phyloP scores from a whole-genome alignment of 2,329 filamentous ascomycete species.

The Onygenales sp. region DNA sequence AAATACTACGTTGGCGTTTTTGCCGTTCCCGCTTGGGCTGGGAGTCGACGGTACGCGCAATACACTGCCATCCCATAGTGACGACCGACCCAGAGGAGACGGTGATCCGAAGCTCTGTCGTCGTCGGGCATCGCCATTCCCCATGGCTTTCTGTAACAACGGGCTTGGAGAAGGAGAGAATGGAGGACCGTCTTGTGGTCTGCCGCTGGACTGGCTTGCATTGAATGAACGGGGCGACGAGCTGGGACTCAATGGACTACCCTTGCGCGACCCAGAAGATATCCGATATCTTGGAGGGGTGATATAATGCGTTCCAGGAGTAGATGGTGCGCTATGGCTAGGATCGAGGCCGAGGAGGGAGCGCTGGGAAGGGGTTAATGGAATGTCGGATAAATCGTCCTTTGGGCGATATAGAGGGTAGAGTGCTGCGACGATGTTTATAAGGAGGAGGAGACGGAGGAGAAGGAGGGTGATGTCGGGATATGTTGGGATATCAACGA shows the following conservation, averaged over 20 bases:
- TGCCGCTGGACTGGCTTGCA: constrained; percentile 25
- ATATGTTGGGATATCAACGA: constrained; percentile 29
- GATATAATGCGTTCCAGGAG: constrained; percentile 62
- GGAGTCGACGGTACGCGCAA: constrained; percentile 58
- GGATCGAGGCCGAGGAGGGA: constrained; percentile 72
- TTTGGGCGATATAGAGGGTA: constrained; percentile 61
- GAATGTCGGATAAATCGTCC: constrained; percentile 79
- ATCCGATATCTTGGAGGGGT: constrained; percentile 82
- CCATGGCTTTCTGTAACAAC: constrained; percentile 60
- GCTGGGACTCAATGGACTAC: constrained; percentile 29
- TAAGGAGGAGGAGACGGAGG: constrained; percentile 52
- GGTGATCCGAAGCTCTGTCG: constrained; percentile 55
- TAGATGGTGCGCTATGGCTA: constrained; percentile 51
- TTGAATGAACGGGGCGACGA: constrained; percentile 26
- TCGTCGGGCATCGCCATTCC: constrained; percentile 34
- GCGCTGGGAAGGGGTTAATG: constrained; percentile 82
- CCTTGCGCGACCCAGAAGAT: constrained; percentile 50
- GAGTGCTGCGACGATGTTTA: constrained; percentile 64
- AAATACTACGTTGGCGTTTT: constrained; percentile 63
- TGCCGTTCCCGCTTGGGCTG: constrained; percentile 51
- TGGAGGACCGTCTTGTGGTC: constrained; percentile 35
- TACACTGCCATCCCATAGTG: constrained; percentile 33
- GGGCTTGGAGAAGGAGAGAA: constrained; percentile 47
- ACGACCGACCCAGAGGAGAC: constrained; percentile 43
- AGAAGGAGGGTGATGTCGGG: constrained; percentile 41